These are phyloP conservation scores for Clarireedia hainanense DNA, from an alignment of 2,329 filamentous ascomycete species.

Conservation along the genomic window DNA sequence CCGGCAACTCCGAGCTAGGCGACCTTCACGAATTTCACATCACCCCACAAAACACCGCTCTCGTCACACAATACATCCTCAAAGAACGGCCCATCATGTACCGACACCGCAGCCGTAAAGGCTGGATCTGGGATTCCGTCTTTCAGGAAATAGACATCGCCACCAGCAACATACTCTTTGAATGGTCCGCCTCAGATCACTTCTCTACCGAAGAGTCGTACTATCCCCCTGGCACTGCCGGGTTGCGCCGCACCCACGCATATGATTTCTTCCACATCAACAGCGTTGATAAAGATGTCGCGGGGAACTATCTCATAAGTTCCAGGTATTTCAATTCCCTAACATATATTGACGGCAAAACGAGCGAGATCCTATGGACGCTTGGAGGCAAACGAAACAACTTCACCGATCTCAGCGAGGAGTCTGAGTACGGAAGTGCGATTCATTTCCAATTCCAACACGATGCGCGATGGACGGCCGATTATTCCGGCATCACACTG, in stretches of 20 bases:
- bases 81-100: slow-evolving; percentile 31
- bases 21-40: slow-evolving; percentile 40
- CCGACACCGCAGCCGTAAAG: neutral
- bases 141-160: neutral
- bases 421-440: slow-evolving; percentile 25
- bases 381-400: slow-evolving; percentile 37
- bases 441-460: slow-evolving; percentile 42
- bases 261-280: slow-evolving; percentile 31
- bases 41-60: slow-evolving; percentile 34
- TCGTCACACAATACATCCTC: slow-evolving; percentile 35
- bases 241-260: neutral
- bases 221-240: neutral
- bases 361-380: slow-evolving; percentile 38
- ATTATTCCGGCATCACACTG: slow-evolving; percentile 10
- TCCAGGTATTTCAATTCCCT: slow-evolving; percentile 34
- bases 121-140: neutral
- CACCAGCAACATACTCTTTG: neutral
- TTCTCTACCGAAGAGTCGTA: neutral
- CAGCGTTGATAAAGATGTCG: slow-evolving; percentile 31
- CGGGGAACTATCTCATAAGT: slow-evolving; percentile 39
- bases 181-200: neutral
- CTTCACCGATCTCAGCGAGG: slow-evolving; percentile 28
- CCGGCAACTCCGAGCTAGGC: slow-evolving; percentile 35
- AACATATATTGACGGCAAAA: slow-evolving; percentile 35
- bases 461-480: slow-evolving; percentile 33